phyloP scores from a whole-genome alignment of 1,284 basidiomycete species.

The Takashimella koratensis region DNA sequence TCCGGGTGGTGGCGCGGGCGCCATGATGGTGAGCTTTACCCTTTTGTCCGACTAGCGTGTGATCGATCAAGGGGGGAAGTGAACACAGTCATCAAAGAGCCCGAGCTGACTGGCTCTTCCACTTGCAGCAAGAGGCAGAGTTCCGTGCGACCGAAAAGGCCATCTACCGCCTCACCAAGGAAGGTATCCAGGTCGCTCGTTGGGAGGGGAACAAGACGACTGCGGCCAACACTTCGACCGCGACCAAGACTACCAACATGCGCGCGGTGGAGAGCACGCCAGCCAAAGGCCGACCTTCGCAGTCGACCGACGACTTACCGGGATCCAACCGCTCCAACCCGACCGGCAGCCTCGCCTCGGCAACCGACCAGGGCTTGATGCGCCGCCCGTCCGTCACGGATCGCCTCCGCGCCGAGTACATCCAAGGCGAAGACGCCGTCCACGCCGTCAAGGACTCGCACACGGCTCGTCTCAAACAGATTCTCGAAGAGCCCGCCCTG shows the following conservation, averaged over 20 bases:
- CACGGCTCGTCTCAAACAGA: slow-evolving; percentile 84
- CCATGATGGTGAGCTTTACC: slow-evolving; percentile 40
- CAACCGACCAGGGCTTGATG: slow-evolving; percentile 64
- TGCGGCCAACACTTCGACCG: slow-evolving; percentile 8
- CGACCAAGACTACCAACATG: not conserved
- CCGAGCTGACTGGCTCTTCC: too few relatives aligned
- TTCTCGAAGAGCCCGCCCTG: slow-evolving; percentile 87
- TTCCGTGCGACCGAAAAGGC: slow-evolving; percentile 93
- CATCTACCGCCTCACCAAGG: slow-evolving; percentile 89
- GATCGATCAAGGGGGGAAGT: too few relatives aligned
- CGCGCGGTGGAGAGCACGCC: slow-evolving; percentile 5
- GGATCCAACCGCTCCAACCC: slow-evolving; percentile 1
- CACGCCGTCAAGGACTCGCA: slow-evolving; percentile 70
- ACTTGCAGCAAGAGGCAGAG: slow-evolving; percentile 73
- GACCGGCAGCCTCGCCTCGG: slow-evolving; percentile 26
- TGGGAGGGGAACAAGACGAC: slow-evolving; percentile 58
- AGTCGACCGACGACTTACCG: slow-evolving; percentile 10
- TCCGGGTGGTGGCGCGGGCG: slow-evolving; percentile 44
- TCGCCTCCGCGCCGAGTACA: slow-evolving; percentile 59
- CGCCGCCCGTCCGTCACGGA: slow-evolving; percentile 73
- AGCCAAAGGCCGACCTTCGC: slow-evolving; percentile 1
- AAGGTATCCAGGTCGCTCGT: slow-evolving; percentile 75
- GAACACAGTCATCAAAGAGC: too few relatives aligned
- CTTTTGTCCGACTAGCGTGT: too few relatives aligned
- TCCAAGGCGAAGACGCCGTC: not conserved